Conservation (phyloP, 768 basidiomycete species). For the Kwoniella dejecticola region DNA sequence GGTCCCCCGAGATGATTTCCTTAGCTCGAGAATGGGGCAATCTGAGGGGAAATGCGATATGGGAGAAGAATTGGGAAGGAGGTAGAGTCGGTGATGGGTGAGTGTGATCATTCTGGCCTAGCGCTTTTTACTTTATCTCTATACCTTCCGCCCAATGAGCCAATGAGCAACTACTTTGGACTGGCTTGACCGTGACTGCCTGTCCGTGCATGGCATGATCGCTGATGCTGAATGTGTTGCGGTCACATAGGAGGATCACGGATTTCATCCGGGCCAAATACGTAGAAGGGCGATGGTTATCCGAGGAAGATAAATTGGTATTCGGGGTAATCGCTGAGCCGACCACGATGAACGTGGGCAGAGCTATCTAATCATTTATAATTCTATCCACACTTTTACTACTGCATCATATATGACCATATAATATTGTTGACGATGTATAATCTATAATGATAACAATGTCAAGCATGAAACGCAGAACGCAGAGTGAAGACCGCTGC, state of each 20-base stretch:
- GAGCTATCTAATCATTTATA: constrained; percentile 11
- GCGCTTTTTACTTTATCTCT: not conserved
- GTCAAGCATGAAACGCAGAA: too few relatives aligned
- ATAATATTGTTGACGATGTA: too few relatives aligned
- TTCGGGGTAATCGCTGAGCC: constrained; percentile 20
- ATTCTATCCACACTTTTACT: too few relatives aligned
- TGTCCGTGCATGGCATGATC: too few relatives aligned
- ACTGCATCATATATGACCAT: too few relatives aligned
- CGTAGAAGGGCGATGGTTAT: constrained; percentile 51
- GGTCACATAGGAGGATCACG: constrained; percentile 18
- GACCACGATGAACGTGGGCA: not conserved
- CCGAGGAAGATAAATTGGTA: constrained; percentile 23
- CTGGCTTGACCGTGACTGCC: too few relatives aligned
- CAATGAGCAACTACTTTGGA: too few relatives aligned
- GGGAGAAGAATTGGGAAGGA: constrained; percentile 38
- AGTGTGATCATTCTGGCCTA: constrained; percentile 21
- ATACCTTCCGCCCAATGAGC: too few relatives aligned
- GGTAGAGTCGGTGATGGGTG: constrained; percentile 44
- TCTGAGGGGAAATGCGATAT: constrained; percentile 44
- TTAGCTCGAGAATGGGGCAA: constrained; percentile 52
- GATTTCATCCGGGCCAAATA: constrained; percentile 51
- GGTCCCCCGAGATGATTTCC: constrained; percentile 47
- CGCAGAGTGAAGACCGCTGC: too few relatives aligned
- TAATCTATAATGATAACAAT: too few relatives aligned
- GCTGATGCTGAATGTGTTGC: not conserved